These are phyloP conservation scores for Parietichytrium sp. DNA, from an alignment of 108 stramenopile genomes.

Conservation along the genomic window DNA sequence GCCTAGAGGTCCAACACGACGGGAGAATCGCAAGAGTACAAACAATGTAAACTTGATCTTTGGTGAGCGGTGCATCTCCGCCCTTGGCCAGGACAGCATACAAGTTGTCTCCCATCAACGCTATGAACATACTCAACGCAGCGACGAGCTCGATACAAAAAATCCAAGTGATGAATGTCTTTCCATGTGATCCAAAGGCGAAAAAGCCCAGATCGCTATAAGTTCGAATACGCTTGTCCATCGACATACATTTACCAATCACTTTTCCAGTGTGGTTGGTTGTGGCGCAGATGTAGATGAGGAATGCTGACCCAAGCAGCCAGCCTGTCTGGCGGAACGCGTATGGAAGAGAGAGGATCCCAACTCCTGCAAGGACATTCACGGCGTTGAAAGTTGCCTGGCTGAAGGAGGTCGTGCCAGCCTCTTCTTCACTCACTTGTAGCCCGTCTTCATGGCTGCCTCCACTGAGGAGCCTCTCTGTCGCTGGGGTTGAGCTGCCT, in stretches of 20 bases:
- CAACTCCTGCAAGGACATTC: conserved; percentile 24
- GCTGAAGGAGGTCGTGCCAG: no score
- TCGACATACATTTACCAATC: conserved; percentile 23
- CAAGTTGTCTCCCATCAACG: conserved; percentile 39
- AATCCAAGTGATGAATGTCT: neutral
- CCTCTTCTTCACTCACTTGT: no score
- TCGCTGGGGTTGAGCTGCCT: no score
- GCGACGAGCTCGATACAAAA: conserved; percentile 27
- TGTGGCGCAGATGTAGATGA: conserved; percentile 12
- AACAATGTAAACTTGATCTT: neutral
- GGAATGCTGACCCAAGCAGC: neutral
- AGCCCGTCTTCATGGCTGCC: no score
- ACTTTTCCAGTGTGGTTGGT: conserved; percentile 29
- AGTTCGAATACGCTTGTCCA: neutral
- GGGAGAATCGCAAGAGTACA: conserved; percentile 10
- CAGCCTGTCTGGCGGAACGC: conserved; percentile 39
- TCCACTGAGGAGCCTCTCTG: no score
- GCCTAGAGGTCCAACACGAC: conserved; percentile 16
- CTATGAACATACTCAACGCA: neutral
- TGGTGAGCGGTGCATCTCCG: no score
- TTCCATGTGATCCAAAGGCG: neutral
- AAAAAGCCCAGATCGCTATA: conserved; percentile 24
- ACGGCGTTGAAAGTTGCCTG: conserved; percentile 38
- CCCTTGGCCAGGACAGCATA: neutral
- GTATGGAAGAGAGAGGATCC: neutral